These are phyloP conservation scores for Carex parvula DNA, from an alignment of 176 grass and related monocot genomes.

Conservation along the genomic window DNA sequence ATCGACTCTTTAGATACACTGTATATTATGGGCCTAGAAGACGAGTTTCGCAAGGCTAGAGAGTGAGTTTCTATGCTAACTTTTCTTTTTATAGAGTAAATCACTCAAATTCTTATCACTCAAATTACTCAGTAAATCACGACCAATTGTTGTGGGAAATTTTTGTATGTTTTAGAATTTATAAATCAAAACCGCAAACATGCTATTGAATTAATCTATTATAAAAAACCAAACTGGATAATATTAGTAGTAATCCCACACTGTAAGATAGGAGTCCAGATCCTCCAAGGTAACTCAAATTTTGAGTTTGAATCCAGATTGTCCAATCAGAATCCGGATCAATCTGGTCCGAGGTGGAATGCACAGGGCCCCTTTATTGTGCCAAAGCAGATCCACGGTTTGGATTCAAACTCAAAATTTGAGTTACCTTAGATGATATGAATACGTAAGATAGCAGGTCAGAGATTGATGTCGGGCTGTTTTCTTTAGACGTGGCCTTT, in stretches of 20 bases:
- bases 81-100: slow-evolving; percentile 23
- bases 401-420: no score
- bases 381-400: no score
- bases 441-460: not conserved
- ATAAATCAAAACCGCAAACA: not conserved
- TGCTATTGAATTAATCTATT: not conserved
- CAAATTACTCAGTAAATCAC: not conserved
- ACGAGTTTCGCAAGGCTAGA: slow-evolving; percentile 95
- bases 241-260: not conserved
- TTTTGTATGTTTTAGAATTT: slow-evolving; percentile 3
- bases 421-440: no score
- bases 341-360: no score
- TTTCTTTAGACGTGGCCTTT: not conserved
- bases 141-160: not conserved
- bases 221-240: not conserved
- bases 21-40: slow-evolving; percentile 95
- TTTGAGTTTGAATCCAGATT: no score
- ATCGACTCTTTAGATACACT: slow-evolving; percentile 91
- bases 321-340: no score
- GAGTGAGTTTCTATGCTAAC: slow-evolving; percentile 57
- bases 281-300: no score
- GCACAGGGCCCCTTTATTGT: no score
- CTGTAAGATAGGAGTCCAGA: not conserved
- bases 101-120: not conserved
- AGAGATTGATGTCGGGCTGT: not conserved